Conservation (phyloP, 1,139 yeast genomes). For the Wickerhamiella infanticola region DNA sequence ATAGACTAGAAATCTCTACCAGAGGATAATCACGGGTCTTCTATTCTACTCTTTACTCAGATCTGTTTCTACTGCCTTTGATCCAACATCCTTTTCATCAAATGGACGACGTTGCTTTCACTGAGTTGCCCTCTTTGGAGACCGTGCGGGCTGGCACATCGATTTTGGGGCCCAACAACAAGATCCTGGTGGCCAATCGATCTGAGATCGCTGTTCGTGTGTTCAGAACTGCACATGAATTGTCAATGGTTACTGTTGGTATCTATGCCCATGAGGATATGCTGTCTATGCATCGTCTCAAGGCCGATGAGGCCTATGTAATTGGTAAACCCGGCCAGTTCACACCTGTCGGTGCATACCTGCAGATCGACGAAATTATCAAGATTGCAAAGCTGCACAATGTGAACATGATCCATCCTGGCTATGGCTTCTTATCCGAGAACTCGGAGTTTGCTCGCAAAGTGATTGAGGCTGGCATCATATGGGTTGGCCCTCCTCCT, state of each 20-base stretch:
- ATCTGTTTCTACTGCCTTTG: no score
- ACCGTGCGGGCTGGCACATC: slow-evolving; percentile 26
- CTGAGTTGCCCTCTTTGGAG: slow-evolving; percentile 20
- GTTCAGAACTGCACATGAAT: slow-evolving; percentile 94
- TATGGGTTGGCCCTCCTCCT: slow-evolving; percentile 92
- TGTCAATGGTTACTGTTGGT: slow-evolving; percentile 95
- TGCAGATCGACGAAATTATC: slow-evolving; percentile 91
- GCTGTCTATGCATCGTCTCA: slow-evolving; percentile 83
- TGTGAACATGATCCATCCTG: slow-evolving; percentile 97
- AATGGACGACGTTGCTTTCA: slow-evolving; percentile 17
- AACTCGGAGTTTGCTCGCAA: slow-evolving; percentile 88
- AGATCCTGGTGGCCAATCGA: slow-evolving; percentile 67
- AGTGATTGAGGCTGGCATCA: slow-evolving; percentile 81
- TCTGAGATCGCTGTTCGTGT: slow-evolving; percentile 61
- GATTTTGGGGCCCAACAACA: slow-evolving; percentile 28
- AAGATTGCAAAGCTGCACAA: slow-evolving; percentile 73
- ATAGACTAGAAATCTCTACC: no score
- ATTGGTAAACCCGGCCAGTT: slow-evolving; percentile 82
- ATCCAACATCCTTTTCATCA: background rate
- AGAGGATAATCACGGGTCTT: no score
- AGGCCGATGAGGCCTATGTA: slow-evolving; percentile 85
- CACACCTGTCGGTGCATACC: slow-evolving; percentile 91
- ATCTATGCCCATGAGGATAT: slow-evolving; percentile 94
- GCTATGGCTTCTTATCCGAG: slow-evolving; percentile 92
- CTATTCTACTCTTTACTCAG: no score